Percentiles rank a stretch among this genome's conserved stretches.
phyloP scores from a whole-genome alignment of 2,329 filamentous ascomycete species.

The Trichoderma polysporum region DNA sequence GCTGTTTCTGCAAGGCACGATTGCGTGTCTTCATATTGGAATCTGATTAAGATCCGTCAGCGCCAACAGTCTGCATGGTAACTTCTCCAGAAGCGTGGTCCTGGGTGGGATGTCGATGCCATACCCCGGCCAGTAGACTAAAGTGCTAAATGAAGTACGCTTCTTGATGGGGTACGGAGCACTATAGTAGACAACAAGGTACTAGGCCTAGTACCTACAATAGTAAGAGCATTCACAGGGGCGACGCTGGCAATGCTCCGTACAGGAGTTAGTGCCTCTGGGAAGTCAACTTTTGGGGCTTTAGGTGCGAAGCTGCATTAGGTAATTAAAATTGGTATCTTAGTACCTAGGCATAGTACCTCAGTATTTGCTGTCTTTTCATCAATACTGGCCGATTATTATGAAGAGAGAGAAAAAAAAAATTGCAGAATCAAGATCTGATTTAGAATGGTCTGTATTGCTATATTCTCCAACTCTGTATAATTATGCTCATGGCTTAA shows the following conservation, averaged over 20 bases:
- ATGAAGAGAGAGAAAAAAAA: no score
- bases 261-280: background rate
- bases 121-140: background rate
- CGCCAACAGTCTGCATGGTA: background rate
- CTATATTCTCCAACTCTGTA: no score
- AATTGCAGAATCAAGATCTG: no score
- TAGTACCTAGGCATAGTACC: no score
- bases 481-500: no score
- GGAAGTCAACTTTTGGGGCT: background rate
- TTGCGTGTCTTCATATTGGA: background rate
- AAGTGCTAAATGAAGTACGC: background rate
- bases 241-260: background rate
- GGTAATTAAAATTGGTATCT: no score
- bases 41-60: background rate
- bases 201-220: no score
- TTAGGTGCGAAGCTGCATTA: background rate
- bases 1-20: constrained; percentile 1
- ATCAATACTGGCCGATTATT: background rate
- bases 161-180: background rate
- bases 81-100: background rate
- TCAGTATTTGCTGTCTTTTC: no score
- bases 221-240: background rate
- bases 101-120: background rate
- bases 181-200: no score
- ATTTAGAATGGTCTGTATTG: no score